Conservation (phyloP, 2,329 filamentous ascomycete species). For the Fusarium tanahbumbuense region DNA sequence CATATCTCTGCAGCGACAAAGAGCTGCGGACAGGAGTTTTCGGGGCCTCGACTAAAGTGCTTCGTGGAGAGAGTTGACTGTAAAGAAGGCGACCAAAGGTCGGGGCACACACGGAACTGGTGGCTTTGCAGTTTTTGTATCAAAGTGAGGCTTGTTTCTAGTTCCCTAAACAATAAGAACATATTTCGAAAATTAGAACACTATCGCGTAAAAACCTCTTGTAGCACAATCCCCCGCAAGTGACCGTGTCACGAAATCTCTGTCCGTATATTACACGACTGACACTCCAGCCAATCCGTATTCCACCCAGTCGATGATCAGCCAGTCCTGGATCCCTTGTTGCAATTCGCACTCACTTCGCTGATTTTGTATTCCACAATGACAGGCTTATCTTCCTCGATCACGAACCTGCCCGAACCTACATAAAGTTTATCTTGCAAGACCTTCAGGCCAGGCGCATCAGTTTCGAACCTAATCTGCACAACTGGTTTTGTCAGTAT, state of each 20-base stretch:
- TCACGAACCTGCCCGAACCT: conserved; percentile 55
- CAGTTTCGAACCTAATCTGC: conserved; percentile 55
- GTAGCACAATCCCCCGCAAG: not conserved
- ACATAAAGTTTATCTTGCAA: conserved; percentile 56
- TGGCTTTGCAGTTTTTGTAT: conserved; percentile 28
- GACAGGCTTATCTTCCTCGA: conserved; percentile 49
- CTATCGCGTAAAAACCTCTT: not conserved
- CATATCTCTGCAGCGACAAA: conserved; percentile 39
- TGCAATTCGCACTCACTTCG: conserved; percentile 50
- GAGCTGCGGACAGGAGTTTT: conserved; percentile 42
- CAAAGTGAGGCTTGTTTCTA: conserved; percentile 31
- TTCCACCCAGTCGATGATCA: conserved; percentile 4
- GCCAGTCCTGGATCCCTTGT: conserved; percentile 8
- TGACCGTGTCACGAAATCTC: not conserved
- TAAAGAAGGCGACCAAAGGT: conserved; percentile 18
- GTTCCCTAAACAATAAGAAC: conserved; percentile 33
- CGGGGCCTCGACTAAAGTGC: conserved; percentile 29
- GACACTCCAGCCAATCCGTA: not conserved
- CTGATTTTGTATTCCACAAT: conserved; percentile 59
- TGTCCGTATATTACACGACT: not conserved
- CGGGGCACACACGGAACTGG: conserved; percentile 17
- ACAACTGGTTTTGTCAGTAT: conserved; percentile 47
- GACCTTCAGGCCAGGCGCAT: conserved; percentile 49
- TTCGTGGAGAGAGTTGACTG: conserved; percentile 29
- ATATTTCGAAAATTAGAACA: conserved; percentile 37